These are phyloP conservation scores for Chlorophyllum brunneum DNA, from an alignment of 768 basidiomycete genomes.

Conservation along the genomic window DNA sequence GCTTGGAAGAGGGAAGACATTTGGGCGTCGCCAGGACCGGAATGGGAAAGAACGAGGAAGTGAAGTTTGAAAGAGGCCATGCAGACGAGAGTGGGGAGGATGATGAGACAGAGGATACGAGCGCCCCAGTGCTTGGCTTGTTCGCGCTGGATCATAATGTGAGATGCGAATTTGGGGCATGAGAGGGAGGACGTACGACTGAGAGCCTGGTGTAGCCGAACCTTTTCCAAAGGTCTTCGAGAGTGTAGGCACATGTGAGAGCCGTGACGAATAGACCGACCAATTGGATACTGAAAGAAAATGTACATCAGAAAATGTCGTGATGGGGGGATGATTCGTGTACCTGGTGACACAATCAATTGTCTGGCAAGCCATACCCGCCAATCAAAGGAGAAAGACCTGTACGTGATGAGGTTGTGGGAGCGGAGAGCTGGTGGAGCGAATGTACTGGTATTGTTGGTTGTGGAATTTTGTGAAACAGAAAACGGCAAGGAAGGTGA, in stretches of 20 bases:
- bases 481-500: conserved; percentile 96
- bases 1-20: conserved; percentile 99
- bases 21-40: conserved; percentile 95
- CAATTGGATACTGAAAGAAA: conserved; percentile 76
- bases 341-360: conserved; percentile 95
- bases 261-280: conserved; percentile 94
- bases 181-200: conserved; percentile 48
- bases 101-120: conserved; percentile 77
- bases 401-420: conserved; percentile 27
- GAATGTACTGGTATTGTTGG: conserved; percentile 84
- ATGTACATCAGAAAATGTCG: neutral
- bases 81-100: conserved; percentile 90
- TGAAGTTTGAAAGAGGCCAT: conserved; percentile 97
- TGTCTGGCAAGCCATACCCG: conserved; percentile 90
- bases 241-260: conserved; percentile 91
- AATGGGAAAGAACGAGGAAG: conserved; percentile 90
- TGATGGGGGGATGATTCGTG: conserved; percentile 10
- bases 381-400: conserved; percentile 95
- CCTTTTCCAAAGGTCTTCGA: conserved; percentile 98
- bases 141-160: conserved; percentile 51
- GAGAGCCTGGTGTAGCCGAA: conserved; percentile 95
- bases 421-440: neutral
- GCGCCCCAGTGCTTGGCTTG: conserved; percentile 92
- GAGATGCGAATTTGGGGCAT: neutral
- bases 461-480: conserved; percentile 96